Evolutionary conservation across 495 filamentous ascomycete genomes (phyloP), one percentile per base, ranked within the genome.

Genomic region (Aspergillus indologenus): DNA sequence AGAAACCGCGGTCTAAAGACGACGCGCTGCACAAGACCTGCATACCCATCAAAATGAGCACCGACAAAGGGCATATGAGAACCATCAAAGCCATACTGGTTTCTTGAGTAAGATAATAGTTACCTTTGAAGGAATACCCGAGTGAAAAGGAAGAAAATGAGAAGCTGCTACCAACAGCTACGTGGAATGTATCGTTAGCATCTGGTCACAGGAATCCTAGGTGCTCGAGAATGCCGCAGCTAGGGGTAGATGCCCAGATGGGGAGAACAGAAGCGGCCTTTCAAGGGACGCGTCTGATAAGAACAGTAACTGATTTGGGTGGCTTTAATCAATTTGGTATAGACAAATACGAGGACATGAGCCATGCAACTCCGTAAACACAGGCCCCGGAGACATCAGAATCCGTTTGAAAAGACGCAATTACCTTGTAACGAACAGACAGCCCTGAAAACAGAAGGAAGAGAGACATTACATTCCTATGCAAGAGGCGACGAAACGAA

Each of bases 1-100:
- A 79, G 31, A 70, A 65, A n/a, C 70, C 73, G 43, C 71, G 69
- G 46, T 47, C 23, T 50, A 59, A 40, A 57, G 61, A 49, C 50
- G 40, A 18, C 45, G 65, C 68, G 14, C 57, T 63, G 52, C 62
- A 69, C 40, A 70, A 58, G 31, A 31, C 54, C 22, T 59, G 61
- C 22, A 67, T 19, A 19, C 61, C 46, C 42, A 60, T 45, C 57
- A 68, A 61, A 52, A 65, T 19, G 31, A 74, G 40, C 46, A 68
- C 44, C 52, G 57, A 66, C 55, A 67, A 56, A 58, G 58, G 2
- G 11, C 6, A 54, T 40, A 55, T 66, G 61, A 43, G 59, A 62
- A 55, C 64, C 54, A 65, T 61, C 59, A 61, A 61, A 40, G 5
- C 12, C 60, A 23, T 53, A 15, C 24, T 14, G 67, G 73, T 74